Evolutionary conservation across 441 rosid genomes (phyloP).

Genomic region (Syzygium syzygioides): DNA sequence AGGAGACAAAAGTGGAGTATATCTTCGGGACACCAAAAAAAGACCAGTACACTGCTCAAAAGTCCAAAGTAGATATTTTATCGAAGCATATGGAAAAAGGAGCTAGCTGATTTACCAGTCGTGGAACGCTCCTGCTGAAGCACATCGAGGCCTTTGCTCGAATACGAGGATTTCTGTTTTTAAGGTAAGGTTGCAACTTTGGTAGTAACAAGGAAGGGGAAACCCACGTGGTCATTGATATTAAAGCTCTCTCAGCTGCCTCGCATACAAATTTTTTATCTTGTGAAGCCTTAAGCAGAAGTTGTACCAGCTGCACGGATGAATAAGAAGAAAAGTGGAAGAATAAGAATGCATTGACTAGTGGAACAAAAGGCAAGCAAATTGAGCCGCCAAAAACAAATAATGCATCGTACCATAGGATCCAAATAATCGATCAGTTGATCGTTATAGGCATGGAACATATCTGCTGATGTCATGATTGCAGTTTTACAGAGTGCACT

Average conservation of each 20-base stretch:
- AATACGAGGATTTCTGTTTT: conserved; percentile 81
- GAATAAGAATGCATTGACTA: not conserved
- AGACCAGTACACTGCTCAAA: not conserved
- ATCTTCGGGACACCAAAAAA: not conserved
- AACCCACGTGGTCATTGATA: conserved; percentile 57
- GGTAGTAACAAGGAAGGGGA: conserved; percentile 56
- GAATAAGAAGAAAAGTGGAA: conserved; percentile 2
- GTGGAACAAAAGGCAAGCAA: not conserved
- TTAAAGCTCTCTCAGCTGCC: conserved; percentile 80
- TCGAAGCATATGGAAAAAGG: not conserved
- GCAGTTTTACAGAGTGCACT: conserved; percentile 93
- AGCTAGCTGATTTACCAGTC: conserved; percentile 41
- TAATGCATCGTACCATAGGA: conserved; percentile 49
- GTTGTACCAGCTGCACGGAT: conserved; percentile 67
- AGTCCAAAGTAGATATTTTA: not conserved
- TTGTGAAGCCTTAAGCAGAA: conserved; percentile 90
- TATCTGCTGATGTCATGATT: conserved; percentile 80
- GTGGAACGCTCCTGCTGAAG: conserved; percentile 71
- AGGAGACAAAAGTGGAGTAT: not conserved
- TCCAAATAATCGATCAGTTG: conserved; percentile 62
- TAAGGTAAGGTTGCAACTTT: conserved; percentile 76
- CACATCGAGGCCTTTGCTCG: conserved; percentile 91
- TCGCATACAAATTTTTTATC: conserved; percentile 88
- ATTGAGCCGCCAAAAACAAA: not conserved
- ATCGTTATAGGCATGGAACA: conserved; percentile 61